phyloP scores from a whole-genome alignment of 164 flowering plant species.

The Tinospora cordifolia region DNA sequence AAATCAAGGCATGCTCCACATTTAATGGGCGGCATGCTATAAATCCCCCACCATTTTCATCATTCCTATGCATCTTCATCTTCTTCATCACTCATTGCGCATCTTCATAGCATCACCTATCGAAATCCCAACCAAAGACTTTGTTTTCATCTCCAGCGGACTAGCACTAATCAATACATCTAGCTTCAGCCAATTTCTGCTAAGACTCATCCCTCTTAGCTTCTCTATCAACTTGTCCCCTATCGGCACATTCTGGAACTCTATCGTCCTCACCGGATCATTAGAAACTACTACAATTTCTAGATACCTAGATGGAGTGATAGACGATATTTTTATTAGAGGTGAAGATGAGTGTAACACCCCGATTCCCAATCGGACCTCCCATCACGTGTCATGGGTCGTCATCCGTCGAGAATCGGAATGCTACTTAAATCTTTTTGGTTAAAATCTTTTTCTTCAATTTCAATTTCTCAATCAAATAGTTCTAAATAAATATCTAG shows the following conservation, averaged over 20 bases:
- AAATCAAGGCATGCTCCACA: no score
- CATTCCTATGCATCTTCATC: no score
- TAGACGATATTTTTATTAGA: slow-evolving; percentile 27
- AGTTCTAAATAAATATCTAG: no score
- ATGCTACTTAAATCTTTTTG: no score
- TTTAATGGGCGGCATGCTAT: no score
- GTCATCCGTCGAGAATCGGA: no score
- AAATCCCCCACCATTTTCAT: no score
- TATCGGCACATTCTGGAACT: slow-evolving; percentile 21
- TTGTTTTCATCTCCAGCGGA: slow-evolving; percentile 20
- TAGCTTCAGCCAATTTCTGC: slow-evolving; percentile 34
- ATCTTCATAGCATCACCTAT: slow-evolving; percentile 50
- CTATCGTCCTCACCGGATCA: slow-evolving; percentile 32
- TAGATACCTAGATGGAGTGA: slow-evolving; percentile 24
- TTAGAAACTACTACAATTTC: slow-evolving; percentile 9
- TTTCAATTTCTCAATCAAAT: no score
- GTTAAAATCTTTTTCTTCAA: no score
- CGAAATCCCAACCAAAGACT: slow-evolving; percentile 20
- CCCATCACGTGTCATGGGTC: no score
- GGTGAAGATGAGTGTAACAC: slow-evolving; percentile 15
- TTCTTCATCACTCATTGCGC: no score
- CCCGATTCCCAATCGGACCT: no score
- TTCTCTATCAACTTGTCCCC: slow-evolving; percentile 42
- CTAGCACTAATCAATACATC: slow-evolving; percentile 26
- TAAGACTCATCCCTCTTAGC: slow-evolving; percentile 35